Base-by-base conservation (phyloP, 495 filamentous ascomycete species). In the Astrocystis sublimbata region DNA sequence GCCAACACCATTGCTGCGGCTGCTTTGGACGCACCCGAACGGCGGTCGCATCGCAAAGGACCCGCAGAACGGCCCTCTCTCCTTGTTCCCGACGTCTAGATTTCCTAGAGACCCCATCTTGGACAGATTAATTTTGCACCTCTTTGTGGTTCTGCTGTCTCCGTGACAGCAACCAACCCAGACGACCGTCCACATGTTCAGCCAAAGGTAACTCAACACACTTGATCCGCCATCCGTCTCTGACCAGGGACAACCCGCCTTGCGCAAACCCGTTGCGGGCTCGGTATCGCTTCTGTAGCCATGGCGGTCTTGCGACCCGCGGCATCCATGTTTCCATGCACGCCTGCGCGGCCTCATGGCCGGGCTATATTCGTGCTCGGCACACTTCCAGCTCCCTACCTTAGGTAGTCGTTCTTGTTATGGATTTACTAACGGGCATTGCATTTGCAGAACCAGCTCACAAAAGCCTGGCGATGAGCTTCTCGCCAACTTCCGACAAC, bases 401-500 rank as follows among this genome's bases (percentile, higher is more conserved):
- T 33, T 42, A 24, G 49, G 40, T 38, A 36, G 21, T 46, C 54
- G 19, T 28, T 42, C 46, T 42, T n/a, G 47, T 40, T 41, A n/a
- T n/a, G n/a, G n/a, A n/a, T n/a, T 47, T 66, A 59, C 73, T 78
- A 46, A 78, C 72, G 17, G 17, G 41, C 35, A 7, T 28, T 55
- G 41, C 57, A 36, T 53, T 62, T 56, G 33, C 36, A 96, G 91
- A 67, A 90, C 86, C 67, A 92, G 86, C 68, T 86, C 89, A 45
- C 92, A 92, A 75, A 97, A 96, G 80, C 92, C 92, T 41, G 86
- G 83, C 68, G 87, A 91, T 66, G 91, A 93, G 63, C 83, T 97
- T 66, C 87, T 93, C 79, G 87, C 83, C 71, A 86, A 84, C 76
- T 97, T 97, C 80, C 89, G 89, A 70, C 86, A 89, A 60, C 85